Percentiles rank a stretch among this genome's conserved stretches.
phyloP scores from a whole-genome alignment of 2,329 filamentous ascomycete genomes.

The Fusarium agapanthi region DNA sequence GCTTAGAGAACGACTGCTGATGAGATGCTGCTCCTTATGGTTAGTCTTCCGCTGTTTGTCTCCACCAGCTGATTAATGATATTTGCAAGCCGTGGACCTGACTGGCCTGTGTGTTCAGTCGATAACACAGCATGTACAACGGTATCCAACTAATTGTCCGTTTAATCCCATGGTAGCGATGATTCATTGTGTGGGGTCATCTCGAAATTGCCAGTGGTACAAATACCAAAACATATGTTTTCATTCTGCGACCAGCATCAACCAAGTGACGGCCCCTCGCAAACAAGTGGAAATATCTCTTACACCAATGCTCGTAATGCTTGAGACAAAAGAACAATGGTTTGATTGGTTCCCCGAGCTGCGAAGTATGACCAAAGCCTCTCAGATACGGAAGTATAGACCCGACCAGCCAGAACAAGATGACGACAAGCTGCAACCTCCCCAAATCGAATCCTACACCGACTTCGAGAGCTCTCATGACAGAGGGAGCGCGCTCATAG shows the following conservation, averaged over 20 bases:
- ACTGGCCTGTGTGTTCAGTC: neutral
- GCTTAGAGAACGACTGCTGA: neutral
- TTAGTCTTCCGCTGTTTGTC: slow-evolving; percentile 7
- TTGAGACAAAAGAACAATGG: too few species aligned
- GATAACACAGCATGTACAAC: accelerated
- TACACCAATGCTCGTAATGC: too few species aligned
- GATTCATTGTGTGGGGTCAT: neutral
- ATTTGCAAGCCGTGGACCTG: neutral
- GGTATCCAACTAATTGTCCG: too few species aligned
- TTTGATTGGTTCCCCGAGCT: too few species aligned
- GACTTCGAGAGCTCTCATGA: neutral
- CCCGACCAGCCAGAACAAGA: neutral
- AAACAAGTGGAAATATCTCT: too few species aligned
- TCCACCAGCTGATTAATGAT: neutral
- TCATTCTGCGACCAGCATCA: neutral
- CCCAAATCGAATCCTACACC: neutral
- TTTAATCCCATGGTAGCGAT: neutral
- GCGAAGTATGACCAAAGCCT: too few species aligned
- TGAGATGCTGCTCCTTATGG: neutral
- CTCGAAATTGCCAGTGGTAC: neutral
- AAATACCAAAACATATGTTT: neutral
- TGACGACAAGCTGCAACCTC: neutral
- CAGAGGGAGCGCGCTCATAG: neutral
- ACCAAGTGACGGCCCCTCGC: too few species aligned
- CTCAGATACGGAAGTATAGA: too few species aligned